Evolutionary conservation across 352 stramenopile species (phyloP), one percentile per base, ranked within the genome.

Genomic region (Stramenopiles sp.): DNA sequence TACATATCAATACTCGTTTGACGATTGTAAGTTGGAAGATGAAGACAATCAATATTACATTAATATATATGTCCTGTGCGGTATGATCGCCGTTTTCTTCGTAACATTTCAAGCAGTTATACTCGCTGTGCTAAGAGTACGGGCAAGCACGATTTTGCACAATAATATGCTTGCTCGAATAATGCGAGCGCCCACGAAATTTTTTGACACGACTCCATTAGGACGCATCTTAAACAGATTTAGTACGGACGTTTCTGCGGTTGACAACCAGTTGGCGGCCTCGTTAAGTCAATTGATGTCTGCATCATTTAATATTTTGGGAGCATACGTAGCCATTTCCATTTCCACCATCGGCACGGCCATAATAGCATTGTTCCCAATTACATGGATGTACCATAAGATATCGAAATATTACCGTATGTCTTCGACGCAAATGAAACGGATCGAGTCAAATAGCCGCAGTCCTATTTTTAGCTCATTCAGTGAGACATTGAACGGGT

Each of bases 391-490:
- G 39, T 55, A 55, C 14, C 4, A 55, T 14, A 55, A 55, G 14
- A 55, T 55, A 14, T 4, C 39, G 4, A 55, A 4, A 14, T 55
- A 55, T 55, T 55, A 14, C 14, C 39, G 39, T 4, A 55, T 14
- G 14, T 14, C 39, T 14, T 14, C 14, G 39, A 55, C 4, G 14
- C 4, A 55, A 55, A 55, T 55, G 4, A 55, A 55, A 55, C 4
- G 39, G 39, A 4, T 55, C 14, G 39, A 55, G 39, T 55, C 39
- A 14, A 14, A 14, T 14, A 14, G 4, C 25, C 84, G 90, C 44
- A 93, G 87, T 30, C 91, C 92, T 7, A 92, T 97, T n/a, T 95
- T 92, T 86, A 87, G 87, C 0, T 89, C 92, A 85, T 86, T 96
- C 33, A 88, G 82, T 80, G 89, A 96, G 82, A 89, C 90, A 33